Conservation (phyloP, 2,329 filamentous ascomycete species). For the Fusarium anthophilum region DNA sequence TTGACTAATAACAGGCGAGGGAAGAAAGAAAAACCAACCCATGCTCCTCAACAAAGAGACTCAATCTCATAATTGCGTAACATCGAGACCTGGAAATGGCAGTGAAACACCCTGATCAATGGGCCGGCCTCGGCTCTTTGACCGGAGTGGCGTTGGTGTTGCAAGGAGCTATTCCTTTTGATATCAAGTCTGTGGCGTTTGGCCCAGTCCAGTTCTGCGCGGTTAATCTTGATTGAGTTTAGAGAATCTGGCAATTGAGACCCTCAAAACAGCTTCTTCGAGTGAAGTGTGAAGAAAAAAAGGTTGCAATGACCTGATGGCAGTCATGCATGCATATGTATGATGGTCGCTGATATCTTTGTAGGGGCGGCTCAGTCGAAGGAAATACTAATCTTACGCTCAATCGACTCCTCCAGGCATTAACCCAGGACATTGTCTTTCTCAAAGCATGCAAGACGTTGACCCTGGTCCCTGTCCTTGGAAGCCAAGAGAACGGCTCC, state of each 20-base stretch:
- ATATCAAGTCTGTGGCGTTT: constrained; percentile 28
- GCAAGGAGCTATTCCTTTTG: constrained; percentile 18
- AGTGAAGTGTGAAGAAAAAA: background rate
- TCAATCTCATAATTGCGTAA: constrained; percentile 23
- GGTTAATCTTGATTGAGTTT: constrained; percentile 37
- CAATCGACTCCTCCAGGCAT: constrained; percentile 1
- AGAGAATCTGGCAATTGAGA: background rate
- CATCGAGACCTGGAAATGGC: constrained; percentile 28
- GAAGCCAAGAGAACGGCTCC: constrained; percentile 22
- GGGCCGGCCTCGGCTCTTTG: constrained; percentile 33
- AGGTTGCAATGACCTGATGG: background rate
- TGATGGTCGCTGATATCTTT: background rate
- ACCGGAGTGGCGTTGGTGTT: constrained; percentile 19
- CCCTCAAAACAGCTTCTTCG: background rate
- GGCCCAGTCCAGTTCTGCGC: constrained; percentile 26
- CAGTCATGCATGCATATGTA: background rate
- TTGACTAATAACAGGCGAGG: constrained; percentile 5
- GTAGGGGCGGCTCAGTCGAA: background rate
- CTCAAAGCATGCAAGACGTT: background rate
- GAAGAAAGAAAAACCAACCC: constrained; percentile 6
- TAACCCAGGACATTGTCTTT: background rate
- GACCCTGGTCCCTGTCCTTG: constrained; percentile 7
- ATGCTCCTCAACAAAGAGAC: constrained; percentile 32
- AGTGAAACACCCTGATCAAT: constrained; percentile 33
- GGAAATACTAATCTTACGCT: background rate